Base-by-base conservation (phyloP, 345 rosid genomes). In the Carallia pectinifolia region DNA sequence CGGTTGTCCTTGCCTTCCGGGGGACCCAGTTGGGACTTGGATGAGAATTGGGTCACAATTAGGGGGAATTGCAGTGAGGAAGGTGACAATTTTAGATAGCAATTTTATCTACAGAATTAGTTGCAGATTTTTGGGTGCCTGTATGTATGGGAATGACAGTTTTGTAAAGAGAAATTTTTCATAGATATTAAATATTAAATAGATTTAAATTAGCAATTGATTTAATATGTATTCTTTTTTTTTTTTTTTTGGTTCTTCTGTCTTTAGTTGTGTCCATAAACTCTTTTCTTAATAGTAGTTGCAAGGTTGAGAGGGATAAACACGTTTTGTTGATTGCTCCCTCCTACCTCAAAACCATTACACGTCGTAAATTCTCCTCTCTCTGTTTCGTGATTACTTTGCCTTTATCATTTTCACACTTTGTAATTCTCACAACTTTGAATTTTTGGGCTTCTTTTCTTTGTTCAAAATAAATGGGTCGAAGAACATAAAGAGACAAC, bases 1-100 rank as follows among this genome's bases (percentile, higher is more conserved):
- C 67, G 69, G 83, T 60, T 89, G 77, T 68, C 77, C n/a, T n/a
- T 8, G 66, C 63, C 36, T 38, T 12, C 65, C 13, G 68, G 62
- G 60, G 82, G 58, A 23, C 77, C 88, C 76, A 73, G 69, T 13
- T 84, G 88, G 92, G 67, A 29, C 9, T 53, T 66, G 71, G 92
- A 79, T 71, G 60, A 65, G 56, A 77, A 73, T 58, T 91, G 95
- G 95, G 77, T 85, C 73, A 72, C 84, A n/a, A 71, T 89, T 0
- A 86, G 95, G 65, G 79, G 44, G 64, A 31, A 8, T 47, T 65
- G 30, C 12, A 18, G 65, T 16, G 30, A 19, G 4, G 63, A 33
- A 29, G 67, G 67, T 64, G 83, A 69, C 39, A 63, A 33, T 7
- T 6, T 30, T 62, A 62, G 68, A 66, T 52, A 23, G 23, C 36